Conservation (phyloP, 352 stramenopile species). For the Thalassiosira livingstoniorum region DNA sequence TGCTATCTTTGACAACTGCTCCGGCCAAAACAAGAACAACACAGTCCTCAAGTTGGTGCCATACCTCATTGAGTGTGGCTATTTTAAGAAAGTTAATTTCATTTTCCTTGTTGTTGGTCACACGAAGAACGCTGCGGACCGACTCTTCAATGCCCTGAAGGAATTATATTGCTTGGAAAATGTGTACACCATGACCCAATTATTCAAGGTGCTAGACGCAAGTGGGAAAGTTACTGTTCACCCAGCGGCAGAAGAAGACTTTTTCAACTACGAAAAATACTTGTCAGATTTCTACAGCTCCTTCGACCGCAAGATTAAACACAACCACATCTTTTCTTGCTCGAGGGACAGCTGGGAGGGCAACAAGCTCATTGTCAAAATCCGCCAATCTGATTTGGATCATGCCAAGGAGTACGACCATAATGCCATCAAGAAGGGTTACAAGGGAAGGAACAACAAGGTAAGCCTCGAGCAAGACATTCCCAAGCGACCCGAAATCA, state of each 20-base stretch:
- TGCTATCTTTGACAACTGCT: conserved; percentile 34
- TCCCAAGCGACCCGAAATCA: too few relatives aligned
- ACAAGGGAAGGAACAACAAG: background rate
- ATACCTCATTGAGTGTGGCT: conserved; percentile 24
- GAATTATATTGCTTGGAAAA: conserved; percentile 5
- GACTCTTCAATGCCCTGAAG: conserved; percentile 40
- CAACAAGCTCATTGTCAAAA: background rate
- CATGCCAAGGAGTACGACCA: background rate
- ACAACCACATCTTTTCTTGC: conserved; percentile 19
- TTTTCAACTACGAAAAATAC: conserved; percentile 12
- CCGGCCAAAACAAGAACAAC: conserved; percentile 48
- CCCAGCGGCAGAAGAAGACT: conserved; percentile 1
- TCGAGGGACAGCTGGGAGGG: background rate
- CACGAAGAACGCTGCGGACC: conserved; percentile 39
- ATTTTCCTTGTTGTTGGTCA: conserved; percentile 39
- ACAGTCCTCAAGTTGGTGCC: conserved; percentile 23
- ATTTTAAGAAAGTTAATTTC: conserved; percentile 39
- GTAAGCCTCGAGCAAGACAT: conserved; percentile 2
- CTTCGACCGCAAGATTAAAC: background rate
- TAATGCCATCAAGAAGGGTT: conserved; percentile 9
- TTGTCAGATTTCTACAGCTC: background rate
- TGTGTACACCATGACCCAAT: conserved; percentile 5
- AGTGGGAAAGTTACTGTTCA: conserved; percentile 1
- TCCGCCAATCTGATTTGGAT: background rate
- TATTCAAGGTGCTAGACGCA: conserved; percentile 1